These are phyloP conservation scores for Neodidymelliopsis sp. DNA, from an alignment of 2,329 filamentous ascomycete species.

Conservation along the genomic window DNA sequence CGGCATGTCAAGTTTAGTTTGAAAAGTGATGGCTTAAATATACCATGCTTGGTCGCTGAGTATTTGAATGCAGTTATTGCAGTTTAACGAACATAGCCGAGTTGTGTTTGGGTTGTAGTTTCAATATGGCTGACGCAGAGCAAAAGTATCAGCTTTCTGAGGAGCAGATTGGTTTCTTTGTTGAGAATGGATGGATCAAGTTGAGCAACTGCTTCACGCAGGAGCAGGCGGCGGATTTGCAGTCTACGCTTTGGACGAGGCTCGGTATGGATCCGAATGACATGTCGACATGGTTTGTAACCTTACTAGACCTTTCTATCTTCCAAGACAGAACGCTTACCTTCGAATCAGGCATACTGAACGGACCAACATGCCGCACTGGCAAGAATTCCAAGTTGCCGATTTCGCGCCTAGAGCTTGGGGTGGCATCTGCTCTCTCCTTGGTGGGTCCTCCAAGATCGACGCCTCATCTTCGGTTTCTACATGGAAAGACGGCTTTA, in stretches of 20 bases:
- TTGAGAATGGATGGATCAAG: conserved; percentile 64
- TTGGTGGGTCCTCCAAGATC: conserved; percentile 63
- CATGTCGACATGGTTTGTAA: conserved; percentile 66
- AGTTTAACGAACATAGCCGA: too few relatives aligned
- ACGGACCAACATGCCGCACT: conserved; percentile 70
- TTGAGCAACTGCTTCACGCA: conserved; percentile 61
- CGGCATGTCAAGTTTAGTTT: conserved; percentile 3
- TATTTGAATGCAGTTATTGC: too few relatives aligned
- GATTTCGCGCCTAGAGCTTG: conserved; percentile 71
- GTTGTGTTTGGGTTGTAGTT: too few relatives aligned
- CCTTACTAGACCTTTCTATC: not conserved
- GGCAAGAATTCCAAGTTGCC: conserved; percentile 61
- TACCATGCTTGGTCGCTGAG: too few relatives aligned
- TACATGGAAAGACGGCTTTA: conserved; percentile 72
- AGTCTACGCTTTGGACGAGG: conserved; percentile 66
- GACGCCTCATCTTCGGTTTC: conserved; percentile 50
- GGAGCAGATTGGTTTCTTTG: conserved; percentile 61
- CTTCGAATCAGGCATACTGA: conserved; percentile 54
- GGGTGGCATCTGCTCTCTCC: conserved; percentile 70
- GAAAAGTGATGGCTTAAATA: too few relatives aligned
- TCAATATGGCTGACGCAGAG: conserved; percentile 28
- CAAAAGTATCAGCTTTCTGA: conserved; percentile 49
- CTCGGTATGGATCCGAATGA: conserved; percentile 70
- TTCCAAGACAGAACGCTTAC: not conserved
- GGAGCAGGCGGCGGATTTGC: conserved; percentile 58